Conservation (phyloP, 768 basidiomycete genomes). For the Leccinellum rugosiceps region DNA sequence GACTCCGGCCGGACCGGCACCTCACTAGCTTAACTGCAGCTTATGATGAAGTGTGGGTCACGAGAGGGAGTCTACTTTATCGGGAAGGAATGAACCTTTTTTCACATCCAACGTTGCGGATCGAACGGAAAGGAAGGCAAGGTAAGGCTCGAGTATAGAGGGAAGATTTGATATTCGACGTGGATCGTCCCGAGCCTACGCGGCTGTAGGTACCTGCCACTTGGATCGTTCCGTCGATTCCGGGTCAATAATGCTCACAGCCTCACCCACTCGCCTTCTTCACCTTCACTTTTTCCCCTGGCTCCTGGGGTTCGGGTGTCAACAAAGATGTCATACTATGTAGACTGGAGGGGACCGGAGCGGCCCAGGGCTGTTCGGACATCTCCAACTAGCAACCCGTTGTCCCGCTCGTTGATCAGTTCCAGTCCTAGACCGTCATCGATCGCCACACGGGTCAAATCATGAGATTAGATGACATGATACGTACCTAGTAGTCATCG, state of each 20-base stretch:
- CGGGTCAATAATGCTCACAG: neutral
- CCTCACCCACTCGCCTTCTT: neutral
- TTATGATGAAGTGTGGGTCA: no score
- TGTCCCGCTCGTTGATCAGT: neutral
- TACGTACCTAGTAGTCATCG: neutral
- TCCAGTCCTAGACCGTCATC: neutral
- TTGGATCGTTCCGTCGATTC: neutral
- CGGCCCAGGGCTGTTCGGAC: neutral
- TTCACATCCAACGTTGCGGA: neutral
- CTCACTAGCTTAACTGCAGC: no score
- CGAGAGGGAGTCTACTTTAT: neutral
- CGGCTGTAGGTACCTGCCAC: neutral
- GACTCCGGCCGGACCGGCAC: no score
- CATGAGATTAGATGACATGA: neutral
- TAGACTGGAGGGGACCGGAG: neutral
- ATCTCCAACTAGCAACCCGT: neutral
- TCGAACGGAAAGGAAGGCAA: neutral
- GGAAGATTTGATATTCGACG: neutral
- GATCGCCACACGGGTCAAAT: neutral
- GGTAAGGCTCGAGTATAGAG: neutral
- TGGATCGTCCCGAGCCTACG: neutral
- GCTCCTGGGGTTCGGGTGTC: no score
- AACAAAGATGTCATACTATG: no score
- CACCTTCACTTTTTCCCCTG: no score
- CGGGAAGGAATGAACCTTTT: neutral